Evolutionary conservation across 2,329 filamentous ascomycete species (phyloP).

Genomic region (Emmonsia crescens): DNA sequence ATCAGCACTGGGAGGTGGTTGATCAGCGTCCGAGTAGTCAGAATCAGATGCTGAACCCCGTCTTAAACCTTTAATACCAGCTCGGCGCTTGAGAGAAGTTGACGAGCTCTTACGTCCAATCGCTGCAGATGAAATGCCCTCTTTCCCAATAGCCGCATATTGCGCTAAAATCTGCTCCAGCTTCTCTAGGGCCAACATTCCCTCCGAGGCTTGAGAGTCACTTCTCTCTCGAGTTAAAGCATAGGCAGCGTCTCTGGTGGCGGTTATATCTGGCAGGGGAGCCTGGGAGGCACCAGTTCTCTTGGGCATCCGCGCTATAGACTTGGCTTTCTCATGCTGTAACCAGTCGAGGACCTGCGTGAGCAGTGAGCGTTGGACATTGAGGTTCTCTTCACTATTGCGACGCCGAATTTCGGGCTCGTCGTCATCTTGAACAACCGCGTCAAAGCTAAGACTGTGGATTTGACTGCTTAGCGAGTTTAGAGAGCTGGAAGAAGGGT

Average conservation of each 20-base stretch:
- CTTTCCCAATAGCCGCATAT: conserved; percentile 27
- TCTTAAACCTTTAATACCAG: conserved; percentile 23
- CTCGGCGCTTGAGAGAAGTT: conserved; percentile 19
- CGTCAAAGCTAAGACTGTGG: conserved; percentile 12
- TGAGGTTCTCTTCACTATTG: conserved; percentile 4
- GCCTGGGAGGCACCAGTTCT: conserved; percentile 36
- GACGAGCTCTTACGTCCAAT: conserved; percentile 6
- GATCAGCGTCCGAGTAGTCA: conserved; percentile 70
- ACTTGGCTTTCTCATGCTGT: conserved; percentile 63
- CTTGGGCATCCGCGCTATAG: conserved; percentile 35
- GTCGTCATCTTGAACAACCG: conserved; percentile 4
- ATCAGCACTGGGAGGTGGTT: conserved; percentile 74
- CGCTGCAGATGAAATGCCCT: conserved; percentile 10
- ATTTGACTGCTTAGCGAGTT: conserved; percentile 16
- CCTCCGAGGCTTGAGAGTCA: conserved; percentile 54
- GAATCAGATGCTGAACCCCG: conserved; percentile 64
- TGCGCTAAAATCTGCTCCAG: conserved; percentile 59
- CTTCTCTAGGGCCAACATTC: conserved; percentile 63
- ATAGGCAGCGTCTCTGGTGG: conserved; percentile 18
- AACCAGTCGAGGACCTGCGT: conserved; percentile 75
- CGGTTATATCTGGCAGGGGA: conserved; percentile 22
- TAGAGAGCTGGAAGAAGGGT: conserved; percentile 14
- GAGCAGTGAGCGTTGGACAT: conserved; percentile 39
- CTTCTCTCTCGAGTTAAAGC: conserved; percentile 26
- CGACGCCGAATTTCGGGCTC: neutral